Base-by-base conservation (phyloP, 768 basidiomycete genomes). In the Boletus tylopilopsis region DNA sequence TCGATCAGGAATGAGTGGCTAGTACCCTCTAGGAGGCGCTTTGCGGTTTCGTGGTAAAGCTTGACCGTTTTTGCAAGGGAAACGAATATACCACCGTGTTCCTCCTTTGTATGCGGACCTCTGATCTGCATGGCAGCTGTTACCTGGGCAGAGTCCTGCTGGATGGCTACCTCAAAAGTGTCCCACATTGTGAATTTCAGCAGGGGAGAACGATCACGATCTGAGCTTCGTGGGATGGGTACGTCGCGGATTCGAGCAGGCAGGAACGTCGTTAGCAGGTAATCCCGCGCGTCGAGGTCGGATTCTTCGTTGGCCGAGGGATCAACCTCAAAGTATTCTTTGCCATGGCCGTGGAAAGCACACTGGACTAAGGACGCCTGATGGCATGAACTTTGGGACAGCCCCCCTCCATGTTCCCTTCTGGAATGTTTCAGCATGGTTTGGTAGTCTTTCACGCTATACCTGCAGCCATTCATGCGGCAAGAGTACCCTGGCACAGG, bases 311-410 rank as follows among this genome's bases (percentile, higher is more conserved):
- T 45, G 16, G 5, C 24, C 5, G 18, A 9, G 23, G 44, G 25
- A 25, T 51, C 39, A 7, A 51, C 50, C 33, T 51, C 50, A 16
- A 51, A 51, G 13, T 47, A 47, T 6, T 23, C 37, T n/a, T 32
- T 30, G 16, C 46, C 37, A 6, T 5, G 21, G 4, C 46, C 30
- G 16, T 39, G 38, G n/a, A 39, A 47, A 24, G 33, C 33, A 6
- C 23, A 45, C 43, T 45, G 43, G 5, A 45, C 43, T 21, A 44
- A 23, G 23, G 42, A 44, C 11, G 8, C 1, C 32, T 44, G 32
- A n/a, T 44, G 34, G 8, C 9, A 24, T 2, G 42, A 44, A 23
- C 34, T 44, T 7, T 44, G 32, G 6, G 16, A n/a, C n/a, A 45
- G 34, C 33, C 43, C 43, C 35, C 33, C 33, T 5, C 44, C 34